Conservation (phyloP, 2,329 filamentous ascomycete genomes). For the Myotisia sp. region DNA sequence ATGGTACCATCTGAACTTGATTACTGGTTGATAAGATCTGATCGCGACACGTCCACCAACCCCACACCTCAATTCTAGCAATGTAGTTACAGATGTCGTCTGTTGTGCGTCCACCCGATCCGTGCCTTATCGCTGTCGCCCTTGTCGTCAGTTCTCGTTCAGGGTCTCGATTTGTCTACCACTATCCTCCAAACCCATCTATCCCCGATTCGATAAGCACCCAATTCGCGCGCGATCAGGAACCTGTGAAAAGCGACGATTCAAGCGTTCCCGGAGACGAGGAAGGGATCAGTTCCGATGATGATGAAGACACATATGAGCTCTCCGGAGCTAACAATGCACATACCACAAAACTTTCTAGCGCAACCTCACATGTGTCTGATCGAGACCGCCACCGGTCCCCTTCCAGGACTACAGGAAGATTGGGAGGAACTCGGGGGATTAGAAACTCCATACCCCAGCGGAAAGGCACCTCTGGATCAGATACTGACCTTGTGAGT, state of each 20-base stretch:
- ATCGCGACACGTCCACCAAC: neutral
- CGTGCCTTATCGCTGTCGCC: slow-evolving; percentile 53
- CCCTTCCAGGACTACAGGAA: neutral
- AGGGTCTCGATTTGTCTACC: slow-evolving; percentile 70
- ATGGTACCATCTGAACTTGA: too few species aligned
- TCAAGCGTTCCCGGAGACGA: slow-evolving; percentile 27
- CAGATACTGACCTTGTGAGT: too few species aligned
- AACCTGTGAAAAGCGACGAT: slow-evolving; percentile 19
- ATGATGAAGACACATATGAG: slow-evolving; percentile 23
- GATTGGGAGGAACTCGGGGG: neutral
- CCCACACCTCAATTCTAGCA: neutral
- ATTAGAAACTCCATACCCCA: too few species aligned
- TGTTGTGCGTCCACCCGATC: slow-evolving; percentile 36
- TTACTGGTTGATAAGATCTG: too few species aligned
- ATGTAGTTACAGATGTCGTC: slow-evolving; percentile 29
- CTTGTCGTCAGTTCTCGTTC: slow-evolving; percentile 63
- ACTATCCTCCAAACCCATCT: slow-evolving; percentile 55
- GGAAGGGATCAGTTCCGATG: slow-evolving; percentile 25
- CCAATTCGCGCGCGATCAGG: neutral
- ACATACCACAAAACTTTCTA: too few species aligned
- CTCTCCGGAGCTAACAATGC: too few species aligned
- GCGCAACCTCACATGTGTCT: too few species aligned
- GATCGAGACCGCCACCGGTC: slow-evolving; percentile 3
- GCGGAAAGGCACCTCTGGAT: neutral
- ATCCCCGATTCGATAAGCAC: slow-evolving; percentile 23